These are phyloP conservation scores for Heliamphora exappendiculata DNA, from an alignment of 148 eudicot species.

Conservation along the genomic window DNA sequence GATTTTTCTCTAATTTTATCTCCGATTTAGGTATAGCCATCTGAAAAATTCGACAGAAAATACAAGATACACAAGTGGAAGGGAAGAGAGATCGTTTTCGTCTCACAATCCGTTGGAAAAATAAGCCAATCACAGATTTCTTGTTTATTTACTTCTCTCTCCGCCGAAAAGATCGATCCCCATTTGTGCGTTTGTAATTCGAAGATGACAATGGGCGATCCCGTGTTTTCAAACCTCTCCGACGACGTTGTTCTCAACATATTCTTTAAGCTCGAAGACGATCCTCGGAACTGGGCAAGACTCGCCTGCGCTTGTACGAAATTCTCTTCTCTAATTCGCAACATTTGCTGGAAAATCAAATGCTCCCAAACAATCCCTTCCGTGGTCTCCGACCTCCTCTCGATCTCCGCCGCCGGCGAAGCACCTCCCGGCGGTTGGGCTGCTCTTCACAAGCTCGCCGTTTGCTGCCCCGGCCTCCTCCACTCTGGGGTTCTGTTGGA, in stretches of 20 bases:
- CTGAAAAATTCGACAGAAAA: neutral
- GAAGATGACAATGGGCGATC: constrained; percentile 24
- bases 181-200: neutral
- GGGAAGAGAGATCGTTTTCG: neutral
- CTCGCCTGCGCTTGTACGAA: constrained; percentile 59
- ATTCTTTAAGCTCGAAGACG: constrained; percentile 49
- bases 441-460: constrained; percentile 55
- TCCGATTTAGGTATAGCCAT: no score
- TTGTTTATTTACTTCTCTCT: neutral
- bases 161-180: neutral
- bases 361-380: constrained; percentile 50
- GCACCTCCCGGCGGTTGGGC: constrained; percentile 47
- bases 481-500: constrained; percentile 79
- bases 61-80: neutral
- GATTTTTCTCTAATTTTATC: no score
- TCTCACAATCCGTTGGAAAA: neutral
- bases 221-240: constrained; percentile 46
- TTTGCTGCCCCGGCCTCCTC: constrained; percentile 80
- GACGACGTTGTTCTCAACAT: constrained; percentile 71
- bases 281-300: constrained; percentile 73
- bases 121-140: neutral
- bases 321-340: constrained; percentile 44
- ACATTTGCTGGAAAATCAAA: constrained; percentile 41
- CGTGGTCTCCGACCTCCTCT: constrained; percentile 43
- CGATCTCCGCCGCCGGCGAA: constrained; percentile 14